A percentile compares a stretch with the other conserved stretches of the same genome.
phyloP scores from a whole-genome alignment of 805 yeast species.

The Saccharomycopsis sp. region DNA sequence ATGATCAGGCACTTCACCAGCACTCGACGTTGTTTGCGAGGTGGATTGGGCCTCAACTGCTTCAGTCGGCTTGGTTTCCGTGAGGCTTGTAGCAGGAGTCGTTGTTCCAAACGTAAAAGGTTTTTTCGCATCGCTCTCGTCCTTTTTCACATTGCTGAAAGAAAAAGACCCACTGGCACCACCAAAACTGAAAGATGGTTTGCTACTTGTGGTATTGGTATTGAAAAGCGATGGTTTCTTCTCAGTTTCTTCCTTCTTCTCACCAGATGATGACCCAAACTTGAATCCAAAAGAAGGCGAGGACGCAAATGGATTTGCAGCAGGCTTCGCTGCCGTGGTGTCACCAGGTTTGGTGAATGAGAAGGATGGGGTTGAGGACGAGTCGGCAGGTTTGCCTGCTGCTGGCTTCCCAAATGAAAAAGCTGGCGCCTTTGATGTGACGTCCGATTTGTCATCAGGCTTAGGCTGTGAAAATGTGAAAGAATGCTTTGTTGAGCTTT shows the following conservation, averaged over 20 bases:
- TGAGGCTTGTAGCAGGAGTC: background rate
- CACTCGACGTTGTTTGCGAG: background rate
- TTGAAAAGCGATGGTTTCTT: background rate
- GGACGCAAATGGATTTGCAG: too few species aligned
- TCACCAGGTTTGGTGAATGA: slow-evolving; percentile 1
- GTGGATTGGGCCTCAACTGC: too few species aligned
- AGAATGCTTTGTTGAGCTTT: background rate
- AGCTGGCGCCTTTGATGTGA: slow-evolving; percentile 9
- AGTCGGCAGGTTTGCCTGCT: slow-evolving; percentile 1
- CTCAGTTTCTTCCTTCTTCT: background rate
- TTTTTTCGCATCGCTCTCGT: background rate
- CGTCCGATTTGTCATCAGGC: background rate
- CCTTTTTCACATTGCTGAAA: background rate
- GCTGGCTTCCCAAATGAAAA: slow-evolving; percentile 20
- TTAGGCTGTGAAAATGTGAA: background rate
- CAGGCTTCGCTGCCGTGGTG: background rate
- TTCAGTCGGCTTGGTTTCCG: background rate
- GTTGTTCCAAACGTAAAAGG: too few species aligned
- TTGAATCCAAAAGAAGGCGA: slow-evolving; percentile 1
- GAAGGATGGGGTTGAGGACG: slow-evolving; percentile 7
- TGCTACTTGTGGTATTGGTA: background rate
- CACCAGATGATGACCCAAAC: background rate
- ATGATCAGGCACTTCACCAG: too few species aligned
- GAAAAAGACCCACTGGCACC: slow-evolving; percentile 2
- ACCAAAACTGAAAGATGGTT: background rate